phyloP scores from a whole-genome alignment of 2,329 filamentous ascomycete species.

The Colletotrichum sp. region DNA sequence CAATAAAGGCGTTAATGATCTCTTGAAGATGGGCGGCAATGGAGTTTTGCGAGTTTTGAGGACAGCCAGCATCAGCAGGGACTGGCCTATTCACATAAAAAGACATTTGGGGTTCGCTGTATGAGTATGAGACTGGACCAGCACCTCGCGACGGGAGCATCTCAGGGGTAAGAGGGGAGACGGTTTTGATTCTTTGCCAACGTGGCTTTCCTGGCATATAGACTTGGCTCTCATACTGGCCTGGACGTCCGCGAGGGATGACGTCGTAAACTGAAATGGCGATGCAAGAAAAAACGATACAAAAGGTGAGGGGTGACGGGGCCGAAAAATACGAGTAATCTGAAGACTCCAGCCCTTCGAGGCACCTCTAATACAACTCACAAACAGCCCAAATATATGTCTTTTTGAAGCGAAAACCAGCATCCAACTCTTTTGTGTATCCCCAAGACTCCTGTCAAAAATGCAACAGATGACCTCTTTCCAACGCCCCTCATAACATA shows the following conservation, averaged over 20 bases:
- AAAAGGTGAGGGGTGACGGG: neutral
- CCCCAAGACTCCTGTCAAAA: constrained; percentile 13
- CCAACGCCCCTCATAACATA: constrained; percentile 11
- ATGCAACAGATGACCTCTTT: constrained; percentile 12
- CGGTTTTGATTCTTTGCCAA: neutral
- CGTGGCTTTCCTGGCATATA: neutral
- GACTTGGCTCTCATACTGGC: neutral
- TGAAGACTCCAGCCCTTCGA: neutral
- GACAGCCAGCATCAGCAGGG: neutral
- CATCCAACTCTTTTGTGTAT: neutral
- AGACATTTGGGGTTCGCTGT: neutral
- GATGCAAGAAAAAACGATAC: neutral
- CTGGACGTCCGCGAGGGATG: neutral
- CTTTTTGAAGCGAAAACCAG: neutral
- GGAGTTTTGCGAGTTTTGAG: constrained; percentile 13
- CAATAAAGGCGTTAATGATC: constrained; percentile 14
- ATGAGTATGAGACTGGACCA: neutral
- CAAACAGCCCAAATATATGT: neutral
- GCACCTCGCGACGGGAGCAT: neutral
- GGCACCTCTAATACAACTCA: neutral
- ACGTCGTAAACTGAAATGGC: neutral
- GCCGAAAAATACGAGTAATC: neutral
- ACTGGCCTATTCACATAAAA: neutral
- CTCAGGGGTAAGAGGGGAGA: neutral
- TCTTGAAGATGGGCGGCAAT: constrained; percentile 3